These are phyloP conservation scores for Lenwebbia sp. DNA, from an alignment of 345 rosid genomes.

Conservation along the genomic window DNA sequence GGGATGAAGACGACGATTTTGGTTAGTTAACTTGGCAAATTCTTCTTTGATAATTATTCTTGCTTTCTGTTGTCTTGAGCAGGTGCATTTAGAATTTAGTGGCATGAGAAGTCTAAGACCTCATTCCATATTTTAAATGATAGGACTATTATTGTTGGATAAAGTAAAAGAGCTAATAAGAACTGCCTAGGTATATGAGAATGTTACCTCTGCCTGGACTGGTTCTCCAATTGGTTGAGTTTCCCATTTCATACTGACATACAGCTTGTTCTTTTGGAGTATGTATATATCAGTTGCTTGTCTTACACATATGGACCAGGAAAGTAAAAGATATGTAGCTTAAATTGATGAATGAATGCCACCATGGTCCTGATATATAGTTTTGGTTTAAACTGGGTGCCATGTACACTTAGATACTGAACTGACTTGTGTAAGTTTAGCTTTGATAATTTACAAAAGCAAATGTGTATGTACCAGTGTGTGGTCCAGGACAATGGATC, in stretches of 20 bases:
- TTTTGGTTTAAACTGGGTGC: background rate
- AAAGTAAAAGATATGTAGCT: background rate
- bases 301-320: background rate
- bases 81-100: background rate
- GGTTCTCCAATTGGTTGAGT: background rate
- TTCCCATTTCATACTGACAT: background rate
- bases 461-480: background rate
- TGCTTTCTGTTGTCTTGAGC: background rate
- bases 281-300: background rate
- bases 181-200: background rate
- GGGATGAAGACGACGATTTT: conserved; percentile 48
- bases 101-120: background rate
- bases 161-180: background rate
- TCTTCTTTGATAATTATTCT: background rate
- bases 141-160: background rate
- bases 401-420: background rate
- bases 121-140: background rate
- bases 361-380: background rate
- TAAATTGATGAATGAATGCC: background rate
- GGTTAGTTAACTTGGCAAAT: conserved; percentile 22
- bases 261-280: background rate
- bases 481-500: background rate
- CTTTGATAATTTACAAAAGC: background rate
- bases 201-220: background rate
- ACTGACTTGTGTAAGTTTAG: background rate